Base-by-base conservation (phyloP, 345 rosid species). In the Laguncularia racemosa region DNA sequence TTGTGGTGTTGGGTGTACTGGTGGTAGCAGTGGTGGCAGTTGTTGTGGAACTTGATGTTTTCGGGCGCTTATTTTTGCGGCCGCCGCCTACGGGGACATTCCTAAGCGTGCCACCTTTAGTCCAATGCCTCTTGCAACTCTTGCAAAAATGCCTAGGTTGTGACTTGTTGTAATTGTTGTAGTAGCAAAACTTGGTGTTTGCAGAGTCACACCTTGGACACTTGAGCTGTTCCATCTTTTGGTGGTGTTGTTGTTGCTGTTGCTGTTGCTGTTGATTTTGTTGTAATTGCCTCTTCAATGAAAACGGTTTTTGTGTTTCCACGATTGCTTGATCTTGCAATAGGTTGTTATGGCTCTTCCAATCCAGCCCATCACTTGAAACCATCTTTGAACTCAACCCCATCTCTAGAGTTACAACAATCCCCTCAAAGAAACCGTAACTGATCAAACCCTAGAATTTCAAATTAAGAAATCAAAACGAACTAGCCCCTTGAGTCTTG, bases 111-210 rank as follows among this genome's bases (percentile, higher is more conserved):
- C 97, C 97, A 60, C 97, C 97, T 81, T 84, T 76, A 6, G 96
- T 91, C 97, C 97, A 91, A 71, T 91, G 92, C 66, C 98, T 79
- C 77, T 84, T 80, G 73, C 98, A 88, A 66, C 81, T n/a, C 80
- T 84, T 91, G 81, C 98, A 91, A 45, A 84, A 81, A 72, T 91
- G 82, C 60, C 96, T 76, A 38, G 98, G 98, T 72, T 91, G 98
- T 56, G 95, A 77, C 54, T 75, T 88, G 74, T 84, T 91, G 56
- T 91, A 88, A 71, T 91, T 91, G 76, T 91, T 88, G 75, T 77
- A 91, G 67, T 91, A 91, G 60, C 98, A 91, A 48, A 91, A 91
- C 82, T 91, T 91, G 13, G 98, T 91, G 75, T 91, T 85, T 2
- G 75, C 62, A 3, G 98, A 91, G 54, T 88, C 92, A 66, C 98